Evolutionary conservation across 148 eudicot species (phyloP).

Genomic region (Agrostemma githago): DNA sequence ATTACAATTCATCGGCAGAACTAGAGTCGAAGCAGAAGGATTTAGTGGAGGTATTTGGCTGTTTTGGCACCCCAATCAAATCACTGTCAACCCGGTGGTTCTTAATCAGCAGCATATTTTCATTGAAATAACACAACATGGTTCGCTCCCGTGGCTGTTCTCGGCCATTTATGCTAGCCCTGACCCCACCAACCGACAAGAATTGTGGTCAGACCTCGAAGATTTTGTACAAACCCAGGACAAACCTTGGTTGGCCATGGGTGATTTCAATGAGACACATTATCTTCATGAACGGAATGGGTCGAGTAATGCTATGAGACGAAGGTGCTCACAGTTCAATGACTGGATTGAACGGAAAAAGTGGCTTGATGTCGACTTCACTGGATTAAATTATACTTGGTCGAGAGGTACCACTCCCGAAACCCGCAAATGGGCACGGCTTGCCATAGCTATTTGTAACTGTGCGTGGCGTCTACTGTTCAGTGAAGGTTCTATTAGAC

Average conservation of each 20-base stretch:
- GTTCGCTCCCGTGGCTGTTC: background rate
- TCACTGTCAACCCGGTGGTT: background rate
- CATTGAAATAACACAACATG: background rate
- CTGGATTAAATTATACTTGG: too few relatives aligned
- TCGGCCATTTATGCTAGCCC: background rate
- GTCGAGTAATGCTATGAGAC: too few relatives aligned
- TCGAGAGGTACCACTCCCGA: too few relatives aligned
- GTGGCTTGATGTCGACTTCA: too few relatives aligned
- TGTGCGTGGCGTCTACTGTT: too few relatives aligned
- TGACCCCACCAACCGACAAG: background rate
- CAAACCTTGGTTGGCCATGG: background rate
- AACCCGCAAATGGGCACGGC: too few relatives aligned
- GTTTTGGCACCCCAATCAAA: background rate
- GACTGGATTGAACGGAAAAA: too few relatives aligned
- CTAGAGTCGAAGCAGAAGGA: background rate
- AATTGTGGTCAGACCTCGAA: background rate
- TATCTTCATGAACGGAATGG: background rate
- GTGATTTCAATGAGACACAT: background rate
- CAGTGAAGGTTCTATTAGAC: too few relatives aligned
- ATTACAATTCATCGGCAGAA: background rate
- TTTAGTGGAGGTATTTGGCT: background rate
- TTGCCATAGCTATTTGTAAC: too few relatives aligned
- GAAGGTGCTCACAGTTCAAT: too few relatives aligned
- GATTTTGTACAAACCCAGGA: rapidly evolving
- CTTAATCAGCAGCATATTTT: background rate